Base-by-base conservation (phyloP, 1,139 yeast species). In the Trichomonascaceae sp. region DNA sequence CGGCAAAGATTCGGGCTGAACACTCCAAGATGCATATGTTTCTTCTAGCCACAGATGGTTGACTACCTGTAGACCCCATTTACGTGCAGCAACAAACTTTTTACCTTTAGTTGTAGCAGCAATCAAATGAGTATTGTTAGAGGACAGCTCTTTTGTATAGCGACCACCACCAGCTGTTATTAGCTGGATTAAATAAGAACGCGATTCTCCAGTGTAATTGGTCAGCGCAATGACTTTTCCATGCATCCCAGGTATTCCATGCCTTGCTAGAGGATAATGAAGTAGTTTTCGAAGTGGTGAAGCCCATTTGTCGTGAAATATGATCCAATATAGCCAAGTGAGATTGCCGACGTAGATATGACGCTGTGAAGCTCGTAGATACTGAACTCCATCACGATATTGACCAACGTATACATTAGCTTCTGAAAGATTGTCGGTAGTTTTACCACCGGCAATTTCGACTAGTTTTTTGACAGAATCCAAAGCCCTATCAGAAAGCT, bases 1-100 rank as follows among this genome's bases (percentile, higher is more conserved):
- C 2, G 77, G 73, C 15, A 67, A 63, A 1, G 74, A 63, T 19
- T 70, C 74, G 47, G 82, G 79, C 61, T 80, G 74, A 5, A 76
- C 61, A 47, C 69, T 68, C 91, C 95, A 85, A 47, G 75, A 69
- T 0, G 83, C 75, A 64, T 76, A 86, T 52, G 87, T 79, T 56
- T 87, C 95, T 65, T 93, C 98, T n/a, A 93, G 70, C 99, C 99
- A 93, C 18, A 84, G 65, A 67, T 88, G 96, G 64, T 86, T 90
- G 0, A 88, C 85, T 1, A 86, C 77, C 8, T 73, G 71, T 1
- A 78, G 64, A 72, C 83, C 79, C 83, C 90, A 87, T 46, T 72
- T 71, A 38, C 73, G 67, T 0, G 95, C 96, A 9, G 93, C 88
- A 10, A 77, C 78, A 63, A 79, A 88, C 69, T 93, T 93, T 55